Evolutionary conservation across 805 yeast species (phyloP).

Genomic region (Candida dajiaensis): DNA sequence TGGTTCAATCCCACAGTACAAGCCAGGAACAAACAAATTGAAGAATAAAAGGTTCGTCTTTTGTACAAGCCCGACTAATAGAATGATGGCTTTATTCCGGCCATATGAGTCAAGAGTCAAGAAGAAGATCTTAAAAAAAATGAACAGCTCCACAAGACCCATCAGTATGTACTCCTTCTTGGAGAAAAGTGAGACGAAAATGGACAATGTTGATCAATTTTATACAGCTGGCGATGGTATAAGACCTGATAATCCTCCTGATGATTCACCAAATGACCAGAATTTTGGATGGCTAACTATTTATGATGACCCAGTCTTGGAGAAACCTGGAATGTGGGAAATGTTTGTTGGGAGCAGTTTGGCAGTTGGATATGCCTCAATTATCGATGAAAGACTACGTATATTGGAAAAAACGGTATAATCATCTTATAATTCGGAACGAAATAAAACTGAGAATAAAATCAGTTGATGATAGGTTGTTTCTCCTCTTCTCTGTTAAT

Average conservation of each 20-base stretch:
- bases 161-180: not conserved
- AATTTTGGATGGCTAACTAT: slow-evolving; percentile 64
- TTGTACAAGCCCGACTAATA: slow-evolving; percentile 24
- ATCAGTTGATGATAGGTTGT: slow-evolving; percentile 4
- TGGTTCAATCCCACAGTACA: slow-evolving; percentile 42
- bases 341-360: slow-evolving; percentile 45
- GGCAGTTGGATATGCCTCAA: slow-evolving; percentile 41
- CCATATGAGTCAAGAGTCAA: slow-evolving; percentile 30
- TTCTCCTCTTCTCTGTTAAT: not conserved
- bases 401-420: too few species aligned
- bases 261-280: slow-evolving; percentile 55
- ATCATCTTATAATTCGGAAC: too few species aligned
- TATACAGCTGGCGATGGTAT: slow-evolving; percentile 51
- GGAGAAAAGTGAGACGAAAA: not conserved
- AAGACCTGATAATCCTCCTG: slow-evolving; percentile 39
- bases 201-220: slow-evolving; percentile 3
- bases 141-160: slow-evolving; percentile 3
- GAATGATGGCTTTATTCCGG: slow-evolving; percentile 30
- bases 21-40: slow-evolving; percentile 14
- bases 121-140: slow-evolving; percentile 32
- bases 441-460: too few species aligned
- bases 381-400: slow-evolving; percentile 21
- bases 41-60: slow-evolving; percentile 27
- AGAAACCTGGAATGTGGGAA: slow-evolving; percentile 46
- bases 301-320: slow-evolving; percentile 36